Evolutionary conservation across 2,329 filamentous ascomycete genomes (phyloP).

Genomic region (Cyphellophora europaea): DNA sequence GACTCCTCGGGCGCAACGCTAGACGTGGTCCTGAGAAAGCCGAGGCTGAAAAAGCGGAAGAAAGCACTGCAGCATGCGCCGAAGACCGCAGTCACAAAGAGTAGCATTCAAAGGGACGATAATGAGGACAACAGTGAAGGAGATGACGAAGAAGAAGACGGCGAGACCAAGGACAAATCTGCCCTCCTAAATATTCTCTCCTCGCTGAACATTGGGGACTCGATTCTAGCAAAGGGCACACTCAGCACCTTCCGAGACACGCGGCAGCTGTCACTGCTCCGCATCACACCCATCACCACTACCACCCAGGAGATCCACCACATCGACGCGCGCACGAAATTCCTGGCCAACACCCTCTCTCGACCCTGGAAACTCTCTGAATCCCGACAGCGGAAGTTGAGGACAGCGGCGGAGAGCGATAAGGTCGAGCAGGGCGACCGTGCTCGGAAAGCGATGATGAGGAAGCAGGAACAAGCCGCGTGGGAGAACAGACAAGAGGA

Average conservation of each 20-base stretch:
- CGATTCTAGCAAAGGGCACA: constrained; percentile 49
- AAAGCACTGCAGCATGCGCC: constrained; percentile 3
- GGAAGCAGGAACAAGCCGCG: constrained; percentile 24
- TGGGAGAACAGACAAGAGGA: constrained; percentile 29
- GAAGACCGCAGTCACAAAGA: no score
- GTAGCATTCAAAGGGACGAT: not conserved
- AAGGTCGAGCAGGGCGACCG: constrained; percentile 27
- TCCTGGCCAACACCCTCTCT: constrained; percentile 39
- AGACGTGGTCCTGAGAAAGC: constrained; percentile 41
- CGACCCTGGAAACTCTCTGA: constrained; percentile 43
- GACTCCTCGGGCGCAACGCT: constrained; percentile 52
- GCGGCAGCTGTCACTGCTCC: constrained; percentile 47
- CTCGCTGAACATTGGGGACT: constrained; percentile 40
- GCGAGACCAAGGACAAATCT: constrained; percentile 3
- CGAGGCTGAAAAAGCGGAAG: constrained; percentile 15
- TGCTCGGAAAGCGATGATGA: constrained; percentile 22
- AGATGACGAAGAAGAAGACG: constrained; percentile 2
- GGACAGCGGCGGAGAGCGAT: constrained; percentile 29
- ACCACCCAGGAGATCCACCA: constrained; percentile 47
- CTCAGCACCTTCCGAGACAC: constrained; percentile 40
- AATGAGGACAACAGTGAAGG: constrained; percentile 1
- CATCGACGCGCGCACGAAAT: constrained; percentile 42
- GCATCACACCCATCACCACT: constrained; percentile 37
- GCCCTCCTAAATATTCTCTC: constrained; percentile 21
- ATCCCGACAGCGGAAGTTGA: constrained; percentile 34